Evolutionary conservation across 768 basidiomycete genomes (phyloP), one percentile per base, ranked within the genome.

Genomic region (Gymnopilus junonius): DNA sequence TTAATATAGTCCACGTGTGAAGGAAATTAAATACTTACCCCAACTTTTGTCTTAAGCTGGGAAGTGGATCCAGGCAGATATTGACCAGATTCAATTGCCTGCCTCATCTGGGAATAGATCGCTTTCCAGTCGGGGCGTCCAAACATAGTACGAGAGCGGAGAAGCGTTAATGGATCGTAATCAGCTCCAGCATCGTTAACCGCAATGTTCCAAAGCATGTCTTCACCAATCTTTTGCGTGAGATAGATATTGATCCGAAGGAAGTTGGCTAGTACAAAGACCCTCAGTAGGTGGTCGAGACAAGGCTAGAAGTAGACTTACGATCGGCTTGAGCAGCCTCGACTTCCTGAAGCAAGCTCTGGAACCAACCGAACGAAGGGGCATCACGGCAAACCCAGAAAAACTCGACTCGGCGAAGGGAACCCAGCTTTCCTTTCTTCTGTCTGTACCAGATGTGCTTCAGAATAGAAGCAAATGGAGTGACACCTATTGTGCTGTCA

Each of bases 351-450:
- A 97, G 82, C 56, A 97, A 79, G 64, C 85, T 88, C 75, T 96
- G 93, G 86, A 98, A 97, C 95, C 95, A 97, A 69, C 94, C 95
- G 70, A 97, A 95, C n/a, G 92, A 93, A n/a, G 93, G 93, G n/a
- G 92, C 88, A 67, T 95, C 93, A 73, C 93, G 90, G 74, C 90
- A 93, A 65, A 94, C 85, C 95, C 95, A 97, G 80, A 97, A 93
- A 77, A 97, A 96, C 69, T 97, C 94, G 61, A 97, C 96, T 43
- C 92, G 87, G 56, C 90, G 88, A 60, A 98, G 87, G 31, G 88
- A 85, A 32, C 93, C 92, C 35, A 96, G 79, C 62, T 86, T 83
- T 42, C 90, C 89, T 60, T 83, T 84, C 78, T 87, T 88, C 76
- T 96, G 94, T 68, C 88, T 87, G 79, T 97, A 96, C 95, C 95